Evolutionary conservation across 2,329 filamentous ascomycete genomes (phyloP).

Genomic region (Botrytis cinerea): DNA sequence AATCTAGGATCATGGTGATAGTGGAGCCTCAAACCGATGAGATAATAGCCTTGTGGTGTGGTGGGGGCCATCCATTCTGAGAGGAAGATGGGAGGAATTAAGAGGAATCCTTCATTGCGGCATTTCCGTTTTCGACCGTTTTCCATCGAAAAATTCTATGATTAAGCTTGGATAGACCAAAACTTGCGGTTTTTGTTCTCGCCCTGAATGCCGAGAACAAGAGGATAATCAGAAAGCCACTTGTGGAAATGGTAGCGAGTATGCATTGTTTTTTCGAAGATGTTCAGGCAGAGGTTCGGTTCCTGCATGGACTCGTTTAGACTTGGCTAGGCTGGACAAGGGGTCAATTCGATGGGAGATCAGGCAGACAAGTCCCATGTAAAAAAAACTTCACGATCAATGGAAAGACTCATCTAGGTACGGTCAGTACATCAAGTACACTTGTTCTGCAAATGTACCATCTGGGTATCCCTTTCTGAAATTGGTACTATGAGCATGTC

Average conservation of each 20-base stretch:
- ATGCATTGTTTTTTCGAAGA: background rate
- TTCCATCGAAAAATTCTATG: background rate
- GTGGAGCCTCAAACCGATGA: constrained; percentile 17
- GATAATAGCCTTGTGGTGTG: constrained; percentile 1
- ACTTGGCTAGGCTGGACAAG: constrained; percentile 1
- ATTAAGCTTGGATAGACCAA: background rate
- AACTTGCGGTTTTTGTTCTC: background rate
- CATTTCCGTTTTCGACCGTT: constrained; percentile 9
- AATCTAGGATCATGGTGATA: constrained; percentile 20
- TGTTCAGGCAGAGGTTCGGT: constrained; percentile 11
- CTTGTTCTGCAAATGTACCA: background rate
- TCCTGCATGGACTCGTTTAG: background rate
- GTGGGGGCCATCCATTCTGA: constrained; percentile 15
- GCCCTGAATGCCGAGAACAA: background rate
- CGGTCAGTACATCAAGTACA: constrained; percentile 1
- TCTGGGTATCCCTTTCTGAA: background rate
- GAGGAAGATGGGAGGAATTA: constrained; percentile 13
- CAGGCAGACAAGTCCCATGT: constrained; percentile 10
- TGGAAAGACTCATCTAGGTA: background rate
- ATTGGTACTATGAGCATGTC: background rate
- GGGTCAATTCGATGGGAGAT: background rate
- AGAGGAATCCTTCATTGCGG: constrained; percentile 14
- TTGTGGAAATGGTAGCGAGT: constrained; percentile 7
- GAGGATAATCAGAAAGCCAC: background rate
- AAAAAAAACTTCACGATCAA: background rate